Evolutionary conservation across 345 rosid species (phyloP), one percentile per base, ranked within the genome.

Genomic region (Salix caprea): DNA sequence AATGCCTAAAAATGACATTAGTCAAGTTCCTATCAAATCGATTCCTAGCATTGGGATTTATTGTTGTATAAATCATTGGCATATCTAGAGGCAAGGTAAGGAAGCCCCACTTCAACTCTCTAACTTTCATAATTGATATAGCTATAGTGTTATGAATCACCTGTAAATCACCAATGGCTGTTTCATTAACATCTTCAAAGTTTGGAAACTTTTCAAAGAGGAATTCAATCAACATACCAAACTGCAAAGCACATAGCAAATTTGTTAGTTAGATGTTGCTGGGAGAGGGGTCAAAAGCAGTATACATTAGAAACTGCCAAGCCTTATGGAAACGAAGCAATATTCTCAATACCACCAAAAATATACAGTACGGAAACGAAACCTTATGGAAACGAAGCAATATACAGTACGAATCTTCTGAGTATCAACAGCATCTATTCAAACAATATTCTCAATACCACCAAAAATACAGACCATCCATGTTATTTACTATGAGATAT

Each of bases 151-250:
- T 23, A 70, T 69, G 28, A 65, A 84, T 86, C 80, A 95, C 99
- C 94, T 95, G 98, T 69, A 95, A 88, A 84, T 96, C 98, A 82
- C 93, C 97, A 78, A 96, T 93, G 23, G 96, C 95, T 69, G 86
- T 72, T 83, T 91, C 97, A 69, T 83, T 90, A 50, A 85, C 90
- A 70, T 84, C 89, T 71, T 93, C 96, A 62, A 81, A 71, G 79
- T 90, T 88, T 8, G 98, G 92, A 69, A 89, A 90, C 82, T 84
- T 86, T 67, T 93, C 97, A 74, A 96, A 96, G 71, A 96, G 94
- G 81, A 81, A 90, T 80, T 93, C 99, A 78, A 96, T 93, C 85
- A 93, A 80, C 99, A 96, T 96, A 52, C 99, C 99, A 78, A 96
- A 96, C 99, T 95, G 91, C 85, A 85, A 79, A 73, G 74, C 30